These are phyloP conservation scores for Xylariales sp. DNA, from an alignment of 2,329 filamentous ascomycete genomes.

Conservation along the genomic window DNA sequence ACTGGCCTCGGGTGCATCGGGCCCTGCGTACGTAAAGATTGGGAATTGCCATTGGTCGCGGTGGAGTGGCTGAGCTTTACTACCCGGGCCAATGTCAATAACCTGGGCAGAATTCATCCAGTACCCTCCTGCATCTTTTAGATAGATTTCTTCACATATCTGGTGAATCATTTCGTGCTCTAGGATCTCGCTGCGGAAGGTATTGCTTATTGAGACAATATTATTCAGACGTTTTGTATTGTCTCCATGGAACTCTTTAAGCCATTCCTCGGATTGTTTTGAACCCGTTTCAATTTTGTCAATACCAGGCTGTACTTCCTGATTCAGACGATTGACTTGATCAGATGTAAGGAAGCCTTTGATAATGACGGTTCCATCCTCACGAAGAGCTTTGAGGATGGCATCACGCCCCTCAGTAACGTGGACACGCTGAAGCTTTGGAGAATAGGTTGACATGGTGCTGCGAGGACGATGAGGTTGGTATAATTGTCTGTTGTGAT, in stretches of 20 bases:
- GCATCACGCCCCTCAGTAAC: conserved; percentile 10
- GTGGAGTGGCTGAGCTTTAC: conserved; percentile 21
- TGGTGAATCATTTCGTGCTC: conserved; percentile 23
- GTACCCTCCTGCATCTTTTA: conserved; percentile 20
- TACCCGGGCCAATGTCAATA: conserved; percentile 9
- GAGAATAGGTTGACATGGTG: conserved; percentile 6
- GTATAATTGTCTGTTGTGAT: too few relatives aligned
- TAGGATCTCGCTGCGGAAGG: conserved; percentile 22
- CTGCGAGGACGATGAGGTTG: neutral
- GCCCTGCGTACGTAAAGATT: conserved; percentile 18
- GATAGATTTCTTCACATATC: conserved; percentile 17
- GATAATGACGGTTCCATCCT: conserved; percentile 22
- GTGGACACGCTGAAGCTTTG: conserved; percentile 11
- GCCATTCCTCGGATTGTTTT: conserved; percentile 14
- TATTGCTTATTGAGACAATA: conserved; percentile 17
- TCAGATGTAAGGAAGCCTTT: conserved; percentile 17
- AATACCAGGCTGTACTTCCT: conserved; percentile 17
- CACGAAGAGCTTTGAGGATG: conserved; percentile 11
- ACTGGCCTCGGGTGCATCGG: conserved; percentile 19
- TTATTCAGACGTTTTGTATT: conserved; percentile 20
- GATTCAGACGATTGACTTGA: conserved; percentile 16
- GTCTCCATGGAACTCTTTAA: conserved; percentile 20
- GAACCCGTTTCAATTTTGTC: conserved; percentile 13
- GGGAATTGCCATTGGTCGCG: conserved; percentile 23
- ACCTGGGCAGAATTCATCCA: conserved; percentile 14